Evolutionary conservation across 371 early-diverging fungal genomes (phyloP), one percentile per base, ranked within the genome.

Genomic region (Aphelidium insulamus): DNA sequence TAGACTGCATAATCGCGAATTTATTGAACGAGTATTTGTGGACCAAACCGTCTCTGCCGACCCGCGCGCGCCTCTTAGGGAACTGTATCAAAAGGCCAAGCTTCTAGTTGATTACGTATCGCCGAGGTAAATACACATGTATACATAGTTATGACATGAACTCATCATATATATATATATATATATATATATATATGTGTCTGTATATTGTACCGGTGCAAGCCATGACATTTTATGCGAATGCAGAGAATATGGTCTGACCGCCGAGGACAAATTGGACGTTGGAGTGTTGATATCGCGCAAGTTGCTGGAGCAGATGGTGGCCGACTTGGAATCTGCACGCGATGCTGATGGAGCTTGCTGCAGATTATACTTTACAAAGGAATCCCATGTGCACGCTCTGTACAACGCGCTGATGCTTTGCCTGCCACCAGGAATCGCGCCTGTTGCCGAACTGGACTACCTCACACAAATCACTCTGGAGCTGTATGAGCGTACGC

Each of bases 391-490:
- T 59, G 62, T 85, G 26, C 76, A 80, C 46, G 72, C 84, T 4
- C 49, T 95, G 27, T 62, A 90, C 23, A 95, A 92, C 43, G 58
- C 90, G 28, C 77, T 95, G 3, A 69, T 81, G 38, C 55, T 76
- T 6, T 76, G 82, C 17, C 62, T 88, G 30, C 79, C 82, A 79
- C 75, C 3, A 65, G 69, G 39, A 49, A 77, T 2, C 54, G 62
- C 14, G 54, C 56, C 26, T 57, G 55, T 86, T 9, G 77, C 72
- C n/a, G 92, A 91, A 48, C 50, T 94, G 21, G 91, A 94, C 41
- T 77, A 68, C 44, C 50, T 95, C 35, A 86, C 92, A 2, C 95
- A 95, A 37, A 90, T 95, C 33, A 87, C 85, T 5, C 86, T 95
- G 47, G 95, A 95, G 50, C 54, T 95, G 11, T 88, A 91, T 38